A percentile compares a stretch with the other conserved stretches of the same genome.
Conservation (phyloP, 176 grass and related monocot species). For the Typha latifolia region DNA sequence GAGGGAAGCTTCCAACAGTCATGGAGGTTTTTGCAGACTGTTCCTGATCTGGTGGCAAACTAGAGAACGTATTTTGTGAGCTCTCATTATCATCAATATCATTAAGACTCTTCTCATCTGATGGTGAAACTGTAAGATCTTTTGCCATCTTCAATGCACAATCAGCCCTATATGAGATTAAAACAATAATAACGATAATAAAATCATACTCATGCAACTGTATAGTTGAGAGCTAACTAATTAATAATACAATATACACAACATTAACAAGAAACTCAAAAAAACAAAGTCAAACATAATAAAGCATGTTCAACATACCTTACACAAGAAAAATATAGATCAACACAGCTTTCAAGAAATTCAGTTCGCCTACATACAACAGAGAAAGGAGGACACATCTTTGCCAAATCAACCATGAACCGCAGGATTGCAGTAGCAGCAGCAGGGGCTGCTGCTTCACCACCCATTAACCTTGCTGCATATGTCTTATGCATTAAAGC, state of each 20-base stretch:
- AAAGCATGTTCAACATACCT: constrained; percentile 46
- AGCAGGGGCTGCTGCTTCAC: constrained; percentile 85
- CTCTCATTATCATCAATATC: constrained; percentile 52
- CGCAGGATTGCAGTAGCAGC: constrained; percentile 86
- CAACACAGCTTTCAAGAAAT: constrained; percentile 89
- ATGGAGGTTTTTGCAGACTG: constrained; percentile 66
- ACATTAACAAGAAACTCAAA: too few relatives aligned
- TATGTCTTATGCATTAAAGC: constrained; percentile 99
- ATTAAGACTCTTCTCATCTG: constrained; percentile 58
- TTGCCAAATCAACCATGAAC: constrained; percentile 95
- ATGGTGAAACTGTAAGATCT: constrained; percentile 53
- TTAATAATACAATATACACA: not conserved
- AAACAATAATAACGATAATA: constrained; percentile 20
- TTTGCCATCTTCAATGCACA: constrained; percentile 89
- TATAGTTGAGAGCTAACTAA: not conserved
- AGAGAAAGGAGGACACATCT: constrained; percentile 82
- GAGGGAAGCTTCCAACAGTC: constrained; percentile 62
- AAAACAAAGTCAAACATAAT: constrained; percentile 9
- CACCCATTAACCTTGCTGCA: constrained; percentile 92
- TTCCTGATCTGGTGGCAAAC: constrained; percentile 62
- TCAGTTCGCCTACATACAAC: constrained; percentile 72
- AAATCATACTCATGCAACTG: constrained; percentile 5
- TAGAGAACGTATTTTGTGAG: constrained; percentile 71
- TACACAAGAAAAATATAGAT: constrained; percentile 96
- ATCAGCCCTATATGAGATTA: constrained; percentile 58